A percentile compares a stretch with the other conserved stretches of the same genome.
Conservation (phyloP, 2,329 filamentous ascomycete genomes). For the Arthrobotrys conoides region DNA sequence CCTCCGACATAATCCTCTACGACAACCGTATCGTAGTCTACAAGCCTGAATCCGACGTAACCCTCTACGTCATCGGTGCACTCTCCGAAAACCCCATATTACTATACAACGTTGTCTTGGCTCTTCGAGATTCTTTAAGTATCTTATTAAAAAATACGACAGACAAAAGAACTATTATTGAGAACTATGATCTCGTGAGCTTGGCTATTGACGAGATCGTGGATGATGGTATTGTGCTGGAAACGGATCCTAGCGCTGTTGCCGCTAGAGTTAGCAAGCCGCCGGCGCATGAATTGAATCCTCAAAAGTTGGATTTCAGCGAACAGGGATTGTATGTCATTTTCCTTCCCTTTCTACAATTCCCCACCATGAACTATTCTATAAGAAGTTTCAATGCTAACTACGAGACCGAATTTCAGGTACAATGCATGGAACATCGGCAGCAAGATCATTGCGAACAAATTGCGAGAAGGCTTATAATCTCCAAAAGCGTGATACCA, state of each 20-base stretch:
- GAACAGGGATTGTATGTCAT: conserved; percentile 58
- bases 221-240: conserved; percentile 95
- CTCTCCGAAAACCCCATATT: conserved; percentile 97
- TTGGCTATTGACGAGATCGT: conserved; percentile 95
- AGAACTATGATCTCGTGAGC: conserved; percentile 97
- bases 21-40: conserved; percentile 97
- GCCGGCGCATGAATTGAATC: conserved; percentile 79
- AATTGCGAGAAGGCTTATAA: conserved; percentile 55
- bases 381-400: not conserved
- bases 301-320: conserved; percentile 59
- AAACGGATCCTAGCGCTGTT: conserved; percentile 95
- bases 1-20: conserved; percentile 95
- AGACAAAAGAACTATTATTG: conserved; percentile 96
- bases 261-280: conserved; percentile 92
- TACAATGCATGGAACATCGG: conserved; percentile 54
- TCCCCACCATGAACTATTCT: not conserved
- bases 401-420: conserved; percentile 10
- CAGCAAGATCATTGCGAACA: conserved; percentile 55
- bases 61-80: conserved; percentile 92
- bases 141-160: conserved; percentile 73
- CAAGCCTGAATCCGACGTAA: conserved; percentile 97
- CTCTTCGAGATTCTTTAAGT: conserved; percentile 65
- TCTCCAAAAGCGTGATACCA: not conserved
- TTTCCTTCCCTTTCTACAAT: not conserved
- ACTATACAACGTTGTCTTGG: conserved; percentile 92